phyloP scores from a whole-genome alignment of 2,329 filamentous ascomycete genomes.

The Sclerotinia sclerotiorum region DNA sequence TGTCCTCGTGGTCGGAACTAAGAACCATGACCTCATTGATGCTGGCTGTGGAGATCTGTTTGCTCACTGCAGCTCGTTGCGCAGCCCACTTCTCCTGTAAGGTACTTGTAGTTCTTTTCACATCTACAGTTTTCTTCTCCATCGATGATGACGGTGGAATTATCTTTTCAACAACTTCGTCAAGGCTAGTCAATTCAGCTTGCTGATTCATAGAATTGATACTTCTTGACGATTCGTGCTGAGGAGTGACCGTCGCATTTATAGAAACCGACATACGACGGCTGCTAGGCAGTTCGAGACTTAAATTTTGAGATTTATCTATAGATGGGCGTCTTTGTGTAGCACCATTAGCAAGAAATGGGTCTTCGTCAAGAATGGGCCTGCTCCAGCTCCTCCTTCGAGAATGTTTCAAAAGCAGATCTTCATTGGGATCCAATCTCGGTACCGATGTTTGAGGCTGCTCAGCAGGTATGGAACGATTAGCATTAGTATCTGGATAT shows the following conservation, averaged over 20 bases:
- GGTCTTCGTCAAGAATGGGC: constrained; percentile 33
- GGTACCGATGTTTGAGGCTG: constrained; percentile 29
- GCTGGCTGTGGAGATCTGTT: constrained; percentile 31
- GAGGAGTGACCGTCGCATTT: constrained; percentile 11
- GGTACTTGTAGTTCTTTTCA: constrained; percentile 12
- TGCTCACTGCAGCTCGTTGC: constrained; percentile 34
- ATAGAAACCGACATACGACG: constrained; percentile 16
- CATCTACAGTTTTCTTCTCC: constrained; percentile 33
- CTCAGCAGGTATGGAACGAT: constrained; percentile 10
- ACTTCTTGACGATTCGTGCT: constrained; percentile 2
- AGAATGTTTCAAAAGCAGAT: constrained; percentile 27
- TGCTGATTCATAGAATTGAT: neutral
- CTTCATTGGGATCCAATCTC: constrained; percentile 30
- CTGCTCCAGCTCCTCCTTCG: constrained; percentile 23
- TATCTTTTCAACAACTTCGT: neutral
- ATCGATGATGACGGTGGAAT: constrained; percentile 29
- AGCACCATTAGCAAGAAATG: constrained; percentile 30
- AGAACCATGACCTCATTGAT: constrained; percentile 34
- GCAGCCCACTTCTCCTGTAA: constrained; percentile 33
- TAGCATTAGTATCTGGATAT: constrained; percentile 25
- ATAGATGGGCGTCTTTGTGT: constrained; percentile 6
- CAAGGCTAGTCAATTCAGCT: neutral
- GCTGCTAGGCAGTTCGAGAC: constrained; percentile 17
- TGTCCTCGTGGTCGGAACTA: constrained; percentile 29
- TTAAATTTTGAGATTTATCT: constrained; percentile 13